Evolutionary conservation across 768 basidiomycete species (phyloP).

Genomic region (Hypsizygus marmoreus): DNA sequence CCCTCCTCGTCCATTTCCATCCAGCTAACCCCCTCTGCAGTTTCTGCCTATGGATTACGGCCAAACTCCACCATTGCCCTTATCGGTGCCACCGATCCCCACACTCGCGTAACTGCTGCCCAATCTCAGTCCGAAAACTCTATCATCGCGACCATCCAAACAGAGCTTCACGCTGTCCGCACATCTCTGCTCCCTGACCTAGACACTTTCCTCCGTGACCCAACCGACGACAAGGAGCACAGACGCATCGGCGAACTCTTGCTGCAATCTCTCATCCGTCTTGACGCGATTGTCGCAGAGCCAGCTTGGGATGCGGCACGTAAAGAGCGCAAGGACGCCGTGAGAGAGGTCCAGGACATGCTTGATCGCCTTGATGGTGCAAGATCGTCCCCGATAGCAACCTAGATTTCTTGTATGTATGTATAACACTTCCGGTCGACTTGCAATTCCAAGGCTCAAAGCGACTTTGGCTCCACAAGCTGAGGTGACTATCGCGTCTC

Average conservation of each 20-base stretch:
- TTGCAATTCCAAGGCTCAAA: no score
- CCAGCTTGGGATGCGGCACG: constrained; percentile 79
- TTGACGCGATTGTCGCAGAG: constrained; percentile 81
- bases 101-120: constrained; percentile 22
- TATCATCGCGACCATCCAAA: constrained; percentile 53
- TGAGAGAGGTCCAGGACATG: constrained; percentile 80
- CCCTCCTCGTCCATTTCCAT: not conserved
- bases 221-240: constrained; percentile 39
- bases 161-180: constrained; percentile 56
- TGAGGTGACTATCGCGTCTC: no score
- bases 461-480: no score
- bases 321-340: constrained; percentile 80
- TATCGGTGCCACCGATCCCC: constrained; percentile 49
- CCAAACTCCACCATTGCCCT: constrained; percentile 71
- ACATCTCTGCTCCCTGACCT: constrained; percentile 56
- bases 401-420: constrained; percentile 7
- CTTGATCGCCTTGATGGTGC: constrained; percentile 79
- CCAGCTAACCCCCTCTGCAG: constrained; percentile 33
- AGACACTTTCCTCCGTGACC: constrained; percentile 49
- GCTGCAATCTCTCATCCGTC: constrained; percentile 81
- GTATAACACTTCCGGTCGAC: no score
- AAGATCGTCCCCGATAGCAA: constrained; percentile 43
- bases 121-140: constrained; percentile 48
- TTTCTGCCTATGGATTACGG: constrained; percentile 76
- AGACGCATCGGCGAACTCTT: constrained; percentile 78